A percentile compares a stretch with the other conserved stretches of the same genome.
phyloP scores from a whole-genome alignment of 768 basidiomycete genomes.

The Serendipita sp. region DNA sequence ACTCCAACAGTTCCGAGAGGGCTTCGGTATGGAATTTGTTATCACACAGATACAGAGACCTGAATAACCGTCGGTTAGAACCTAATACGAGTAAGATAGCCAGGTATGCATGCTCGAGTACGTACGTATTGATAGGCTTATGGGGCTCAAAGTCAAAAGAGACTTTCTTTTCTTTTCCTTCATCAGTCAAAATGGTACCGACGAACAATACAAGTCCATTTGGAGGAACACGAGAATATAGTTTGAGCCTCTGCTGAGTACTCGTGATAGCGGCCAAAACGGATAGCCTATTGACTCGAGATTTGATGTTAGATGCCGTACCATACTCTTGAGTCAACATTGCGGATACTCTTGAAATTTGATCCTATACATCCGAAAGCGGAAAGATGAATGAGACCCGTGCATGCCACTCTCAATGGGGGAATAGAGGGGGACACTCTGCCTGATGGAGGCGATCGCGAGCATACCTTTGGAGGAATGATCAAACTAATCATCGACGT shows the following conservation, averaged over 20 bases:
- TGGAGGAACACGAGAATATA: conserved; percentile 91
- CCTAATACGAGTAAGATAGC: neutral
- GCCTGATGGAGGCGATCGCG: neutral
- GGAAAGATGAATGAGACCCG: neutral
- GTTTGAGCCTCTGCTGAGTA: conserved; percentile 91
- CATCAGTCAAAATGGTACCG: conserved; percentile 93
- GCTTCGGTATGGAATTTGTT: conserved; percentile 99
- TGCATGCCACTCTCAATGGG: neutral
- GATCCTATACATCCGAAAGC: conserved; percentile 34
- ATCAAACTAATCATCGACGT: conserved; percentile 99
- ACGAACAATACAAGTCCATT: conserved; percentile 97
- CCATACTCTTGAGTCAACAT: conserved; percentile 99
- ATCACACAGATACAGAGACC: conserved; percentile 95
- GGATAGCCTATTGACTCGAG: conserved; percentile 92
- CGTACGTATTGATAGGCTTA: conserved; percentile 96
- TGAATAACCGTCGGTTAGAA: conserved; percentile 19
- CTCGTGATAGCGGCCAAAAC: conserved; percentile 96
- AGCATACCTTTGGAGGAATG: conserved; percentile 74
- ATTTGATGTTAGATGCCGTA: conserved; percentile 99
- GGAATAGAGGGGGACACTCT: conserved; percentile 8
- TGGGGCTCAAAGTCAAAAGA: conserved; percentile 98
- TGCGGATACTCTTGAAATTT: conserved; percentile 83
- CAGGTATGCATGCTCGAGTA: conserved; percentile 9
- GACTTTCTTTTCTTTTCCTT: conserved; percentile 99
- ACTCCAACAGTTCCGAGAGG: conserved; percentile 88